Base-by-base conservation (phyloP, 2,329 filamentous ascomycete species). In the Blumeria hordei region DNA sequence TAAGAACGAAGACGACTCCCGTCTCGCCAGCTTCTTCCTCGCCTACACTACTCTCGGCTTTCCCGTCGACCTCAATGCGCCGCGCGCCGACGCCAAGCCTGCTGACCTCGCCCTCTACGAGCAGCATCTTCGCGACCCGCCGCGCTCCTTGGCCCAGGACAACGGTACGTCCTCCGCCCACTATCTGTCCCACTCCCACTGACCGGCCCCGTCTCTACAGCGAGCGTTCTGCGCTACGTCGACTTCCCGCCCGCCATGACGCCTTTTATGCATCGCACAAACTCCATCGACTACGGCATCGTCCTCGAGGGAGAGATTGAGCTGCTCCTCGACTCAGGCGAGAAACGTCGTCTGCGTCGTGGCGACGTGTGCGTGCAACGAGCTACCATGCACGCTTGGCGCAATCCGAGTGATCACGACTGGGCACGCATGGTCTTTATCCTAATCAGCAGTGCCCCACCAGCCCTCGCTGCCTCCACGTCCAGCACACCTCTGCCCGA, bases 401-500 rank as follows among this genome's bases (percentile, higher is more conserved):
- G 58, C 35, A 64, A 64, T 57, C 43, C 55, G 21, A 62, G 60
- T 16, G 10, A 58, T 47, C 59, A 56, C 5, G 49, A 56, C 1
- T 59, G 57, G 58, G 60, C 60, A 14, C 57, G 61, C 14, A 64
- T 64, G 62, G 36, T 64, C 33, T 64, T 60, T 57, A 49, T 64
- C 9, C 54, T 63, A 21, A 45, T 45, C 12, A 45, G 43, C 28
- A 16, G 43, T 45, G 21, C 16, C 10, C 6, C 14, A 45, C 43
- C 43, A 21, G 5, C 16, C 43, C 11, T 45, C 4, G 10, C 10
- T 21, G 21, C 21, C 21, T 28, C 21, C 21, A 28, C 21, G 2
- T 28, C 21, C 4, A 28, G 21, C 21, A 28, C 21, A 4, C 21
- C 21, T 28, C 21, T 28, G 4, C 21, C 21, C 21, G 21, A 28